Percentiles rank a stretch among this genome's conserved stretches.
Evolutionary conservation across 139 green algal genomes (phyloP).

Genomic region (Trebouxia sp.): DNA sequence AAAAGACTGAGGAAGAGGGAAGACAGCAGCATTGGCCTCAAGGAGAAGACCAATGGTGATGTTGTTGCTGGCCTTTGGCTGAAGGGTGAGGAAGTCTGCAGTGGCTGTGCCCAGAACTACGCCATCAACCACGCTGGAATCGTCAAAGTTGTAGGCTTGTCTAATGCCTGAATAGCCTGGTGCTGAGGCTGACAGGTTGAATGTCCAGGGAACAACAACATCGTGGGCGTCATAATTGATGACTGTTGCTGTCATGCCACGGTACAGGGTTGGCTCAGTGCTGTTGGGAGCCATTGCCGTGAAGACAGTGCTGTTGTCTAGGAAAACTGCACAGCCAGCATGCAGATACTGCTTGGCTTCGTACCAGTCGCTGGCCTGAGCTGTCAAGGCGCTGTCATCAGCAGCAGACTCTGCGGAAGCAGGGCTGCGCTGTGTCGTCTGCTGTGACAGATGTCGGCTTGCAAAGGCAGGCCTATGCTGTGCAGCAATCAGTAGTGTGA

Average conservation of each 20-base stretch:
- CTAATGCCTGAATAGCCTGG: constrained; percentile 2
- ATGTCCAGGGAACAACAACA: neutral
- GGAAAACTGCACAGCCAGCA: neutral
- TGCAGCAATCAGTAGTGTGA: neutral
- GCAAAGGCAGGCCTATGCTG: neutral
- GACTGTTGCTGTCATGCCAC: constrained; percentile 3
- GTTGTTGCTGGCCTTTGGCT: neutral
- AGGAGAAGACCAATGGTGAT: constrained; percentile 22
- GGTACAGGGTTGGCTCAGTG: neutral
- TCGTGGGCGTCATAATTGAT: neutral
- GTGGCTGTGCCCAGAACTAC: neutral
- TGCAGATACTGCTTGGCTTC: neutral
- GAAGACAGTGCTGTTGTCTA: constrained; percentile 17
- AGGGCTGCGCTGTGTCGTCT: too few species aligned
- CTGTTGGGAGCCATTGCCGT: neutral
- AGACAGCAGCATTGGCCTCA: neutral
- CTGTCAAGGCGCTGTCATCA: neutral
- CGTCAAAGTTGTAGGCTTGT: constrained; percentile 9
- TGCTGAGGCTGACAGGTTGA: neutral
- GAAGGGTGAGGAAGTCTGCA: neutral
- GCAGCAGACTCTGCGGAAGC: too few species aligned
- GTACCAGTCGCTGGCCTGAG: neutral
- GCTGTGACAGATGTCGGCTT: neutral
- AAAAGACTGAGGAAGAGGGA: neutral
- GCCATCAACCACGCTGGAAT: neutral